Conservation (phyloP, 192 early-diverging fungal species). For the Podila epigama region DNA sequence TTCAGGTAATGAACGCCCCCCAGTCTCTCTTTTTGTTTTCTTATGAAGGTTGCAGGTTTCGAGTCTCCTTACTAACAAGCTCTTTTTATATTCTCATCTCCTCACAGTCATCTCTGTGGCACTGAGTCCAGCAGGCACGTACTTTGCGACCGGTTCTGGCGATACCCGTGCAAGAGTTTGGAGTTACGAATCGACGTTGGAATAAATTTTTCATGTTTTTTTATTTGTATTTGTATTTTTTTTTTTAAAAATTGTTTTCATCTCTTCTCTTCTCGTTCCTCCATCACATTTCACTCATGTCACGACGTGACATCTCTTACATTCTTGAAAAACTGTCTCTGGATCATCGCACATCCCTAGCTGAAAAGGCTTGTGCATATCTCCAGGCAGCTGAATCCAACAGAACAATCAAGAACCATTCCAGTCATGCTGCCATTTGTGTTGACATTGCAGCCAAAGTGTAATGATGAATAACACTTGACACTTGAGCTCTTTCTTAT, state of each 20-base stretch:
- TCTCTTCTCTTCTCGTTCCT: not conserved
- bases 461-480: conserved; percentile 3
- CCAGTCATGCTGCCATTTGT: conserved; percentile 44
- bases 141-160: conserved; percentile 97
- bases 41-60: no score
- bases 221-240: no score
- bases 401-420: conserved; percentile 24
- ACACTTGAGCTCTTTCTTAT: not conserved
- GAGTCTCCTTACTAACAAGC: not conserved
- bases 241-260: not conserved
- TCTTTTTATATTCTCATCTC: not conserved
- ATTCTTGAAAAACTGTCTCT: conserved; percentile 33
- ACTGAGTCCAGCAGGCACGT: conserved; percentile 76
- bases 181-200: conserved; percentile 68
- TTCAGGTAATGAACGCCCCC: conserved; percentile 66
- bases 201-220: not conserved
- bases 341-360: conserved; percentile 39
- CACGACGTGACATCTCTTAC: conserved; percentile 27
- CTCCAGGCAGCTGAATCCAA: conserved; percentile 35
- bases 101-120: conserved; percentile 89
- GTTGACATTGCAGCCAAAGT: conserved; percentile 36
- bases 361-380: conserved; percentile 37
- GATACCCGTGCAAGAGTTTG: conserved; percentile 93
- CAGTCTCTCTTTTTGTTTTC: not conserved
- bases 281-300: no score